Conservation (phyloP, 441 rosid species). For the Kokia cookei region DNA sequence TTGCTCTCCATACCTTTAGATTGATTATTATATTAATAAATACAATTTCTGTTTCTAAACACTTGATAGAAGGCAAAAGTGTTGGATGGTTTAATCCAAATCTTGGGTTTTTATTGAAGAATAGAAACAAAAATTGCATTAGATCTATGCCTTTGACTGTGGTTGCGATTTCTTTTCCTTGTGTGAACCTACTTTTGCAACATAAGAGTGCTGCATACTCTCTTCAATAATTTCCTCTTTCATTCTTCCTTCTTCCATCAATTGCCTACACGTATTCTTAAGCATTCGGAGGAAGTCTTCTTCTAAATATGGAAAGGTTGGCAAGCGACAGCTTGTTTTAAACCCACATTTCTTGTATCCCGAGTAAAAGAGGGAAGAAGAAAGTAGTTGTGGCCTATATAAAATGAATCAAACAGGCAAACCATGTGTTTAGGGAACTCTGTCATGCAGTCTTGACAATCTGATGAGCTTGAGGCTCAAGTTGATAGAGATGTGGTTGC, state of each 20-base stretch:
- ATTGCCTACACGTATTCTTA: conserved; percentile 55
- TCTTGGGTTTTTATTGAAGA: conserved; percentile 24
- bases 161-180: too few relatives aligned
- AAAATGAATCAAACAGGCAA: conserved; percentile 67
- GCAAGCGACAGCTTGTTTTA: conserved; percentile 35
- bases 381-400: conserved; percentile 78
- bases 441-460: conserved; percentile 31
- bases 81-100: conserved; percentile 23
- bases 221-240: conserved; percentile 5
- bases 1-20: too few relatives aligned
- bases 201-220: not conserved
- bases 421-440: conserved; percentile 75
- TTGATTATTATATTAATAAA: too few relatives aligned
- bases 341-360: conserved; percentile 16
- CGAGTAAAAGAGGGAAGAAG: conserved; percentile 60
- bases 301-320: conserved; percentile 68
- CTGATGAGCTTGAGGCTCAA: not conserved
- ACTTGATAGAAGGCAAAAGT: not conserved
- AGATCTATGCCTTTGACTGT: not conserved
- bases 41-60: too few relatives aligned
- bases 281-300: conserved; percentile 47
- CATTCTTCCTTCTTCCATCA: conserved; percentile 33
- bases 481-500: conserved; percentile 38
- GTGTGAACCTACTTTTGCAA: too few relatives aligned
- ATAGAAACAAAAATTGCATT: not conserved